Evolutionary conservation across 129 eudicot species (phyloP), one percentile per base, ranked within the genome.

Genomic region (Artemisia argyi): DNA sequence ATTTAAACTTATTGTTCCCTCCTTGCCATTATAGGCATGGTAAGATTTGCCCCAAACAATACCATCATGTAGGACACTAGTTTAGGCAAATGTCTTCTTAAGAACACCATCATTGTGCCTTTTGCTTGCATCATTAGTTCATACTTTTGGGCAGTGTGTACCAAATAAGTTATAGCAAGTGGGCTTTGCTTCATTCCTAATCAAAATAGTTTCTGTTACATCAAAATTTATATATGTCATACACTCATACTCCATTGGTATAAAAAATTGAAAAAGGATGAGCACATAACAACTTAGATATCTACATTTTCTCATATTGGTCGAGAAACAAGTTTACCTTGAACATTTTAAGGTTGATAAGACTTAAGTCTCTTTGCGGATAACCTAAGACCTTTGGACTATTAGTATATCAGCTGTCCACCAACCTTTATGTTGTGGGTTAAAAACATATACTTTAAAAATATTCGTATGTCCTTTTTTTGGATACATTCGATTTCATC

Each of bases 61-160:
- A 82, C 30, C 13, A 73, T 39, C 22, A 39, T 50, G 66, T 79
- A 79, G 78, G 66, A 39, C 44, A 39, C 44, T 28, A 65, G 17
- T 79, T 80, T 82, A 67, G 73, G 67, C 54, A 72, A 75, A 17
- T 73, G 70, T 35, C 35, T 66, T 52, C 15, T 28, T 53, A 74
- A 76, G 16, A 65, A 65, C 73, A 73, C 73, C 71, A 73, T 79
- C 71, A 68, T 59, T 75, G 14, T 79, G 52, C 51, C 68, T 7
- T 47, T 24, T 48, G 11, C 72, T 54, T 59, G 68, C 22, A 20
- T 20, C 22, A 20, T 20, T 20, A 20, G 22, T 20, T 0, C 81
- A 78, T 82, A 14, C 68, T 26, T 72, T 78, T 75, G 82, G 76
- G 76, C 81, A 72, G 60, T 58, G 73, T 79, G 86, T 72, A 76